phyloP scores from a whole-genome alignment of 768 basidiomycete species.

The Collybiopsis confluens region DNA sequence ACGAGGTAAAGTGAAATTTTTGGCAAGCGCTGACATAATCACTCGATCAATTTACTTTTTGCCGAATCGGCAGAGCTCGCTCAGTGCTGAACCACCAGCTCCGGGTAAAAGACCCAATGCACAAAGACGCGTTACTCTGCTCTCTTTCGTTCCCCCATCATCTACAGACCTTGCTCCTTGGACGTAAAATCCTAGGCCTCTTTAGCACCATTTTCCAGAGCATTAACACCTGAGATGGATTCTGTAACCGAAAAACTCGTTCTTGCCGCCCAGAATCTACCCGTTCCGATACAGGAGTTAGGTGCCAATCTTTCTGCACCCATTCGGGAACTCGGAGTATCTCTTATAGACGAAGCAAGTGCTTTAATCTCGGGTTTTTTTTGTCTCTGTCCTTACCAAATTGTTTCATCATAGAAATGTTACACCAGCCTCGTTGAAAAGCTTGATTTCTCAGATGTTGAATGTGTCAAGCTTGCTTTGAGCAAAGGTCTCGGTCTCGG shows the following conservation, averaged over 20 bases:
- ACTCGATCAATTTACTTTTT: too few relatives aligned
- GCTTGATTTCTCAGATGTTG: conserved; percentile 66
- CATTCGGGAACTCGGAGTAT: conserved; percentile 75
- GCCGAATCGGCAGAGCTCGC: too few relatives aligned
- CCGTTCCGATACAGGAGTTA: conserved; percentile 78
- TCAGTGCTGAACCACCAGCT: too few relatives aligned
- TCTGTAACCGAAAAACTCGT: not conserved
- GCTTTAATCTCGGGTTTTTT: not conserved
- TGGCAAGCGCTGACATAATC: too few relatives aligned
- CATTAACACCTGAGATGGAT: not conserved
- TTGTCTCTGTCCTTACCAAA: conserved; percentile 1
- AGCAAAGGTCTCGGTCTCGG: conserved; percentile 92
- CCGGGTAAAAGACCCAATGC: too few relatives aligned
- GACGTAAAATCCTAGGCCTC: too few relatives aligned
- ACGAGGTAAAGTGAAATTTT: too few relatives aligned
- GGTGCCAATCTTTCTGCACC: conserved; percentile 77
- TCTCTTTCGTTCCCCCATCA: too few relatives aligned
- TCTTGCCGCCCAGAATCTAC: conserved; percentile 46
- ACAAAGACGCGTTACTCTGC: too few relatives aligned
- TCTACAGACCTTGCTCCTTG: too few relatives aligned
- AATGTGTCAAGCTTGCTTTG: conserved; percentile 87
- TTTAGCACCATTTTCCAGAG: too few relatives aligned
- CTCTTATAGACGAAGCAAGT: conserved; percentile 76
- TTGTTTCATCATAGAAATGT: conserved; percentile 67
- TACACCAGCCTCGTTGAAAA: conserved; percentile 89